Percentiles rank a stretch among this genome's conserved stretches.
Evolutionary conservation across 2,329 filamentous ascomycete species (phyloP).

Genomic region (Hypomyces rosellus): DNA sequence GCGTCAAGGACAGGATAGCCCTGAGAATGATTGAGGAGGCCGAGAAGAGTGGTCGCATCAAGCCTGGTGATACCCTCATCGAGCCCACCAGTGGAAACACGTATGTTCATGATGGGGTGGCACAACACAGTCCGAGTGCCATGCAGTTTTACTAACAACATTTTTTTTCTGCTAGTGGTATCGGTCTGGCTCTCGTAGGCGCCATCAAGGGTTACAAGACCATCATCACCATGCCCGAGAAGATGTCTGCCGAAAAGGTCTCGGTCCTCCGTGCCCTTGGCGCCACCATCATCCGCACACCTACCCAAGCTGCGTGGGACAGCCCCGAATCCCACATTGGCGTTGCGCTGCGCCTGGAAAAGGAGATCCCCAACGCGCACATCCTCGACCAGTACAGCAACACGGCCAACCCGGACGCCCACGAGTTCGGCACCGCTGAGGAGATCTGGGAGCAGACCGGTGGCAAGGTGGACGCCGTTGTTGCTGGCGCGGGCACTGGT

Average conservation of each 20-base stretch:
- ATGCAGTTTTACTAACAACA: constrained; percentile 19
- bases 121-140: constrained; percentile 12
- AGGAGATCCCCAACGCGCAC: constrained; percentile 94
- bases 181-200: constrained; percentile 86
- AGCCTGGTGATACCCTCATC: constrained; percentile 93
- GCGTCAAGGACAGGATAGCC: constrained; percentile 92
- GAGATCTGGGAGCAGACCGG: constrained; percentile 92
- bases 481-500: constrained; percentile 91
- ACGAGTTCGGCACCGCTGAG: constrained; percentile 90
- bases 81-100: constrained; percentile 98
- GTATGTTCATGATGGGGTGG: constrained; percentile 26
- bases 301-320: constrained; percentile 92
- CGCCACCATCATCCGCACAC: constrained; percentile 95
- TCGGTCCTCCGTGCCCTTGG: constrained; percentile 88
- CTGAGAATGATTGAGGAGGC: constrained; percentile 96
- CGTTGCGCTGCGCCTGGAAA: constrained; percentile 80
- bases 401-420: constrained; percentile 81
- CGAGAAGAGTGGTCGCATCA: constrained; percentile 85
- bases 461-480: constrained; percentile 73
- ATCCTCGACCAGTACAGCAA: constrained; percentile 97
- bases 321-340: constrained; percentile 95
- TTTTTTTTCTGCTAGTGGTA: constrained; percentile 51
- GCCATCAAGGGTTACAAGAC: constrained; percentile 98
- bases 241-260: constrained; percentile 99
- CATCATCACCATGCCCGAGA: constrained; percentile 97